A percentile compares a stretch with the other conserved stretches of the same genome.
phyloP scores from a whole-genome alignment of 169 alveolate species.

The Eimeria brunetti region DNA sequence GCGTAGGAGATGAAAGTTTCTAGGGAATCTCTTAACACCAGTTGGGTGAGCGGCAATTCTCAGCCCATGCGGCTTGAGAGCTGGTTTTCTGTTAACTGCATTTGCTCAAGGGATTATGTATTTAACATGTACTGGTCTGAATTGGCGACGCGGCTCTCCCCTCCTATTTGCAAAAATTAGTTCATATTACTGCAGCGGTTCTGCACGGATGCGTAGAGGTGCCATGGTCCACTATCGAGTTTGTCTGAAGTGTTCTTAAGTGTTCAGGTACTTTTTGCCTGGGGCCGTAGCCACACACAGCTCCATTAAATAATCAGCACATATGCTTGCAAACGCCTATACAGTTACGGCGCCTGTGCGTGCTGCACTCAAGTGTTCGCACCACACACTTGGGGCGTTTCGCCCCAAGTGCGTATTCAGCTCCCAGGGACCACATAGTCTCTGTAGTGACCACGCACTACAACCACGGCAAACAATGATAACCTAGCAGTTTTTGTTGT shows the following conservation, averaged over 20 bases:
- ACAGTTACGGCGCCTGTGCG: too few relatives aligned
- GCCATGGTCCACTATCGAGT: neutral
- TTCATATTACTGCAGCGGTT: neutral
- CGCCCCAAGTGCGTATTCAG: too few relatives aligned
- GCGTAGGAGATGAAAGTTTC: constrained; percentile 76
- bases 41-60: neutral
- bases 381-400: too few relatives aligned
- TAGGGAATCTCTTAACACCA: neutral
- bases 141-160: neutral
- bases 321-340: too few relatives aligned
- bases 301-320: neutral
- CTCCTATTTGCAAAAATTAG: neutral
- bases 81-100: neutral
- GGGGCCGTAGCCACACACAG: neutral
- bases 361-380: too few relatives aligned
- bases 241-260: neutral
- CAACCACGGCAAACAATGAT: too few relatives aligned
- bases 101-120: neutral
- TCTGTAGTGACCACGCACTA: too few relatives aligned
- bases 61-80: neutral
- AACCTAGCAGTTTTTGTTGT: too few relatives aligned
- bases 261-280: neutral
- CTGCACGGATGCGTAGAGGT: neutral
- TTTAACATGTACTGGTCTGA: neutral
- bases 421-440: too few relatives aligned